phyloP scores from a whole-genome alignment of 1,139 yeast genomes.

The Arxiozyma bovina region DNA sequence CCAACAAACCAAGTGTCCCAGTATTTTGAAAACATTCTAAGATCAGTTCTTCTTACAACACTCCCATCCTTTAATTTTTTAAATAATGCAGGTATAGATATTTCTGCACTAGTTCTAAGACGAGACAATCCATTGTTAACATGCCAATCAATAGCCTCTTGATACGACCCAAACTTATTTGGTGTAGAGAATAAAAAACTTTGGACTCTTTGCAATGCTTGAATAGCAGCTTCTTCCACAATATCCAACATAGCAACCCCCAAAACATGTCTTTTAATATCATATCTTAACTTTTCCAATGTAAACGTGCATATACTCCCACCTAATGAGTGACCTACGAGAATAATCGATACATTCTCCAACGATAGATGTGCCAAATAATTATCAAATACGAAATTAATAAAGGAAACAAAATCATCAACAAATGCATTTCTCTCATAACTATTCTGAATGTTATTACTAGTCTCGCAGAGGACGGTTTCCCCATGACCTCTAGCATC shows the following conservation, averaged over 20 bases:
- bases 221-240: slow-evolving; percentile 84
- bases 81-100: slow-evolving; percentile 68
- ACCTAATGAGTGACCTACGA: slow-evolving; percentile 89
- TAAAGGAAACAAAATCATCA: slow-evolving; percentile 46
- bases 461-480: slow-evolving; percentile 31
- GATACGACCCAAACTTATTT: slow-evolving; percentile 39
- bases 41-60: slow-evolving; percentile 56
- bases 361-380: slow-evolving; percentile 19
- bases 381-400: slow-evolving; percentile 33
- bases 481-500: slow-evolving; percentile 84
- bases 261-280: slow-evolving; percentile 31
- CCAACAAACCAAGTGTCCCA: slow-evolving; percentile 81
- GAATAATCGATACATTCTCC: slow-evolving; percentile 34
- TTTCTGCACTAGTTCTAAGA: slow-evolving; percentile 52
- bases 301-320: slow-evolving; percentile 69
- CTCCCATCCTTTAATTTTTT: slow-evolving; percentile 19
- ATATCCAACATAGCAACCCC: slow-evolving; percentile 82
- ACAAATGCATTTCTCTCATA: slow-evolving; percentile 46
- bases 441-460: slow-evolving; percentile 22
- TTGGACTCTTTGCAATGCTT: slow-evolving; percentile 60
- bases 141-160: slow-evolving; percentile 81
- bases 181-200: slow-evolving; percentile 58
- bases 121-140: slow-evolving; percentile 44
- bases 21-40: slow-evolving; percentile 48
- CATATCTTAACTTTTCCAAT: slow-evolving; percentile 26